Percentiles rank a stretch among this genome's conserved stretches.
Conservation (phyloP, 163 green algal genomes). For the Volvox carteri region DNA sequence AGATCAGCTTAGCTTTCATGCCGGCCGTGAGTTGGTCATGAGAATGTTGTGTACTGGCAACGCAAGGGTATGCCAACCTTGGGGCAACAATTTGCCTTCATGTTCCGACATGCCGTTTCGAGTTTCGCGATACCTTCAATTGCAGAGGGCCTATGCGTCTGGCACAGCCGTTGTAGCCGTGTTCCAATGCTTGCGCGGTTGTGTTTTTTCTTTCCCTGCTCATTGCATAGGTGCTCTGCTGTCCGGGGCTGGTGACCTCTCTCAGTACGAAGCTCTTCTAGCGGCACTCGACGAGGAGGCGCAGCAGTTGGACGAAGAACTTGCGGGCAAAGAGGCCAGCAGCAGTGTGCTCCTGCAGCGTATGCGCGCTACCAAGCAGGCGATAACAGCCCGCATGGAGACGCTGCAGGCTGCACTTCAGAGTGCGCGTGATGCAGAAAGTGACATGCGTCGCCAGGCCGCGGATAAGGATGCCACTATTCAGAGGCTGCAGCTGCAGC, state of each 20-base stretch:
- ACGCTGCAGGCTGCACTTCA: constrained; percentile 36
- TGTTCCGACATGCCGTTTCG: too few species aligned
- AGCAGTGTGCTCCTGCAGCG: constrained; percentile 25
- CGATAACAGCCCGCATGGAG: constrained; percentile 29
- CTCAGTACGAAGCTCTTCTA: constrained; percentile 54
- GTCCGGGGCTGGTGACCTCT: background rate
- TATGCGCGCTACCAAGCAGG: constrained; percentile 52
- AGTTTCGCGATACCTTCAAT: too few species aligned
- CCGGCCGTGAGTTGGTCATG: too few species aligned
- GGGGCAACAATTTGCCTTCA: too few species aligned
- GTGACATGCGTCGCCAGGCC: constrained; percentile 4
- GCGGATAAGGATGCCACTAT: constrained; percentile 35
- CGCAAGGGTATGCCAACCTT: too few species aligned
- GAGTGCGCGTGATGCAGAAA: constrained; percentile 18
- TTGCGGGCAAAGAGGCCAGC: constrained; percentile 49
- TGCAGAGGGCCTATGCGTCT: too few species aligned
- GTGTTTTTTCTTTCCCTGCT: background rate
- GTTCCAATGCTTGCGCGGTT: too few species aligned
- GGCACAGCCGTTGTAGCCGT: too few species aligned
- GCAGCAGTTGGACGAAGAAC: constrained; percentile 49
- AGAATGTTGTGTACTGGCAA: too few species aligned
- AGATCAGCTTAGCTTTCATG: too few species aligned
- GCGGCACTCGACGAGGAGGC: constrained; percentile 57
- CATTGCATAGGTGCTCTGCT: constrained; percentile 29
- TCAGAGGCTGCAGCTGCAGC: constrained; percentile 46